Evolutionary conservation across 2,329 filamentous ascomycete species (phyloP), one percentile per base, ranked within the genome.

Genomic region (Periglandula ipomoeae): DNA sequence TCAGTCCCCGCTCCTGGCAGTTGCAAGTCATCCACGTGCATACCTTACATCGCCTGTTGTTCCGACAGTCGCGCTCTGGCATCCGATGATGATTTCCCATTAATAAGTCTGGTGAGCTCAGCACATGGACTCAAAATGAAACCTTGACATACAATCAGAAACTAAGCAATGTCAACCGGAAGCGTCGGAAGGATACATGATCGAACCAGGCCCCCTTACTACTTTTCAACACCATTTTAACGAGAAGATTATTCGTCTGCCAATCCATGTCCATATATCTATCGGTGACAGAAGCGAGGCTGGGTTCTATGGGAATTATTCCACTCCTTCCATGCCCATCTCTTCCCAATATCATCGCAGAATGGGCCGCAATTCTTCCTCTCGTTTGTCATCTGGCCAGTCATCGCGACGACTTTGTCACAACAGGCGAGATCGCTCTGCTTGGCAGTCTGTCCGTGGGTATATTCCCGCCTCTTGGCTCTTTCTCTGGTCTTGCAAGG

Each of bases 361-460:
- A 46, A 35, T 46, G 43, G 43, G 24, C 10, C 23, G 27, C 43
- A 17, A n/a, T 46, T 13, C n/a, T 46, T 8, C 43, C 43, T 15
- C 27, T 46, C 8, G 22, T 46, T 15, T 46, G 26, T 38, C 43
- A 46, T 35, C 27, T 46, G 7, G 43, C 43, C 20, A 46, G 22
- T 35, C 27, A 26, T 10, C n/a, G 43, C 17, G 43, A 46, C 10
- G 43, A 35, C n/a, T 46, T 13, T 19, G 11, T 46, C 13, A 46
- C 43, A 22, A 35, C 19, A 7, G 43, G 43, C 24, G 43, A 46
- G 13, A 26, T 46, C n/a, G 24, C 43, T 7, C 43, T 46, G 17
- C n/a, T 46, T 8, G 43, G 43, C 15, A 26, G 27, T 9, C 19
- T 46, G 7, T 23, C 10, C 26, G 27, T 46, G 20, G 22, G 22